phyloP scores from a whole-genome alignment of 2,329 filamentous ascomycete species.

The Clarireedia hainanense region DNA sequence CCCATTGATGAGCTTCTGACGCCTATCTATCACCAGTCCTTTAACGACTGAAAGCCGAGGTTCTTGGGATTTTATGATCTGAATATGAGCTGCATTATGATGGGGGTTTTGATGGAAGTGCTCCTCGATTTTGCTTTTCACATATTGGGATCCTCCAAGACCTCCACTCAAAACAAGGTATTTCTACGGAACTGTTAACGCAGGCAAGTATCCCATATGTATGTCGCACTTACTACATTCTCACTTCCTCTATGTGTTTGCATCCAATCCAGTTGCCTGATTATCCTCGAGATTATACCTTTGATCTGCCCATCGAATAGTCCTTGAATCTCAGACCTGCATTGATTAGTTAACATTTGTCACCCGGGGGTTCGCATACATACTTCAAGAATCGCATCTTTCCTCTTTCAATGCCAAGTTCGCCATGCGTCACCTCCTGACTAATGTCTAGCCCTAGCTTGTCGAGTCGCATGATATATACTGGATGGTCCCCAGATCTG shows the following conservation, averaged over 20 bases:
- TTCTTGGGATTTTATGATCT: slow-evolving; percentile 39
- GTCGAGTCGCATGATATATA: slow-evolving; percentile 34
- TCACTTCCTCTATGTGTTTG: background rate
- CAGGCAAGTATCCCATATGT: background rate
- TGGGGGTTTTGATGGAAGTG: slow-evolving; percentile 30
- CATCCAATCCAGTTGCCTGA: slow-evolving; percentile 31
- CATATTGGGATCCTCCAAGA: slow-evolving; percentile 39
- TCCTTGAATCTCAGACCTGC: background rate
- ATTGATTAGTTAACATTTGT: background rate
- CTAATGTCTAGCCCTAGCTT: background rate
- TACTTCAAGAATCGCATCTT: slow-evolving; percentile 2
- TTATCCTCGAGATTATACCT: slow-evolving; percentile 23
- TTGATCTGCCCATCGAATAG: slow-evolving; percentile 1
- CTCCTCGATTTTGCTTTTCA: slow-evolving; percentile 36
- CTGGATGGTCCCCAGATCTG: slow-evolving; percentile 33
- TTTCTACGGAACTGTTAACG: slow-evolving; percentile 22
- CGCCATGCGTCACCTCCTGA: background rate
- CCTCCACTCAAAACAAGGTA: slow-evolving; percentile 40
- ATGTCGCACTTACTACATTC: slow-evolving; percentile 5
- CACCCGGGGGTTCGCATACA: background rate
- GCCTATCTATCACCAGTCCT: slow-evolving; percentile 42
- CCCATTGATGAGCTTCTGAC: slow-evolving; percentile 38
- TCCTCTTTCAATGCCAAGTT: background rate
- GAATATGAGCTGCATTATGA: slow-evolving; percentile 30
- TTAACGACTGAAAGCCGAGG: slow-evolving; percentile 48